These are phyloP conservation scores for Verruconis gallopava DNA, from an alignment of 2,329 filamentous ascomycete species.

Conservation along the genomic window DNA sequence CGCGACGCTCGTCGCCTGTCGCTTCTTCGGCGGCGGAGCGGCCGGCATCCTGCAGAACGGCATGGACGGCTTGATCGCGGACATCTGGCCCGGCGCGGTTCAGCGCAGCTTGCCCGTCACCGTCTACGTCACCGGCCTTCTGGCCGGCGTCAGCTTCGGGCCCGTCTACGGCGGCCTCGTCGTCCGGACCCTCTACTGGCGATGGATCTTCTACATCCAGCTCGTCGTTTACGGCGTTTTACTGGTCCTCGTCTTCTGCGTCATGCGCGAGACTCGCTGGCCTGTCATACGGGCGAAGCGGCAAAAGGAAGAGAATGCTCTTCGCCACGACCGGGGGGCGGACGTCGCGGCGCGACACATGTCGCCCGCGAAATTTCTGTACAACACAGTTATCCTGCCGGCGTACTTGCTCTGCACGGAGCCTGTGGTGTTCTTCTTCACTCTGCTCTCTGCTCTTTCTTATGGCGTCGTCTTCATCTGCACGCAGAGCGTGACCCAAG, in stretches of 20 bases:
- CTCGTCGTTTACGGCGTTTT: constrained; percentile 27
- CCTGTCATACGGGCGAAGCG: too few relatives aligned
- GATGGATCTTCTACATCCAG: constrained; percentile 15
- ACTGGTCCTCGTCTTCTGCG: constrained; percentile 26
- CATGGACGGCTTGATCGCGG: constrained; percentile 24
- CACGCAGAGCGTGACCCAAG: constrained; percentile 34
- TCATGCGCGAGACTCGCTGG: constrained; percentile 36
- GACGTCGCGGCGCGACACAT: neutral
- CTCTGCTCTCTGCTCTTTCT: constrained; percentile 36
- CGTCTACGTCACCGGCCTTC: constrained; percentile 23
- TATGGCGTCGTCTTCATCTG: constrained; percentile 37
- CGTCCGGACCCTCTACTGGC: constrained; percentile 20
- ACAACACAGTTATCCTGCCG: constrained; percentile 18
- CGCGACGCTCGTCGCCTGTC: constrained; percentile 23
- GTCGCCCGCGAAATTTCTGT: neutral
- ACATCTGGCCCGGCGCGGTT: constrained; percentile 23
- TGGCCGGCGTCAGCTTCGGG: constrained; percentile 22
- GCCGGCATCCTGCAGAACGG: constrained; percentile 24
- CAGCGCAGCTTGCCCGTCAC: constrained; percentile 22
- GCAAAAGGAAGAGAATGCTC: constrained; percentile 11
- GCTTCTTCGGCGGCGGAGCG: constrained; percentile 26
- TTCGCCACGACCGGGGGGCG: too few relatives aligned
- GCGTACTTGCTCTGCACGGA: constrained; percentile 35
- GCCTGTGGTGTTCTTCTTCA: constrained; percentile 35
- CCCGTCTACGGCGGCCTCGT: constrained; percentile 25